Evolutionary conservation across 139 green algal genomes (phyloP).

Genomic region (Trebouxia sp.): DNA sequence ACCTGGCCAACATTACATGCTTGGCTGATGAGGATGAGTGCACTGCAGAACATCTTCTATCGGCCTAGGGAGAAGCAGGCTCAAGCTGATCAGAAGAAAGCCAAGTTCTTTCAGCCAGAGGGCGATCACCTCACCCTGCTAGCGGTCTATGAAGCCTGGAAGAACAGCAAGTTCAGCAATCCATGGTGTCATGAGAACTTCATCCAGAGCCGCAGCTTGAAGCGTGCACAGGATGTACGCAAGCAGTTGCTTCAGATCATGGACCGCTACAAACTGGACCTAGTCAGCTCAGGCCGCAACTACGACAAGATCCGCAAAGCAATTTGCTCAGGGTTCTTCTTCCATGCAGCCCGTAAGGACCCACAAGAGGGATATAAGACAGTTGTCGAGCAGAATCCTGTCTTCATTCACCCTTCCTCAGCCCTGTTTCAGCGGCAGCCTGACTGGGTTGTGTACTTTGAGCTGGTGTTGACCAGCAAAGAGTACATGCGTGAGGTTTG

Average conservation of each 20-base stretch:
- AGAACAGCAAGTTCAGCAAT: slow-evolving; percentile 89
- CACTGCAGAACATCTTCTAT: slow-evolving; percentile 96
- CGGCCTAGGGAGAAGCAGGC: slow-evolving; percentile 84
- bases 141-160: slow-evolving; percentile 97
- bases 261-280: slow-evolving; percentile 97
- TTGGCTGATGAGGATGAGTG: slow-evolving; percentile 50
- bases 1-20: neutral
- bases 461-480: slow-evolving; percentile 97
- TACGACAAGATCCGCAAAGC: slow-evolving; percentile 89
- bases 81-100: slow-evolving; percentile 91
- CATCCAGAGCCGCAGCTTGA: slow-evolving; percentile 86
- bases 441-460: slow-evolving; percentile 89
- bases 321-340: slow-evolving; percentile 93
- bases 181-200: slow-evolving; percentile 98
- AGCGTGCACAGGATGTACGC: slow-evolving; percentile 76
- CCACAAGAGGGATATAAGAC: slow-evolving; percentile 81
- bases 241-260: slow-evolving; percentile 97
- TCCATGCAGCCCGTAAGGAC: slow-evolving; percentile 88
- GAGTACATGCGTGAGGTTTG: slow-evolving; percentile 98
- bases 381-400: slow-evolving; percentile 91
- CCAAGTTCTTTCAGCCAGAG: slow-evolving; percentile 96
- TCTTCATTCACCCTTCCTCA: slow-evolving; percentile 95
- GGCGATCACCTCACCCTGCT: slow-evolving; percentile 98
- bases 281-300: slow-evolving; percentile 87
- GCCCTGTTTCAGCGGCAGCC: slow-evolving; percentile 92